Conservation (phyloP, 768 basidiomycete species). For the Suillus hirtellus region DNA sequence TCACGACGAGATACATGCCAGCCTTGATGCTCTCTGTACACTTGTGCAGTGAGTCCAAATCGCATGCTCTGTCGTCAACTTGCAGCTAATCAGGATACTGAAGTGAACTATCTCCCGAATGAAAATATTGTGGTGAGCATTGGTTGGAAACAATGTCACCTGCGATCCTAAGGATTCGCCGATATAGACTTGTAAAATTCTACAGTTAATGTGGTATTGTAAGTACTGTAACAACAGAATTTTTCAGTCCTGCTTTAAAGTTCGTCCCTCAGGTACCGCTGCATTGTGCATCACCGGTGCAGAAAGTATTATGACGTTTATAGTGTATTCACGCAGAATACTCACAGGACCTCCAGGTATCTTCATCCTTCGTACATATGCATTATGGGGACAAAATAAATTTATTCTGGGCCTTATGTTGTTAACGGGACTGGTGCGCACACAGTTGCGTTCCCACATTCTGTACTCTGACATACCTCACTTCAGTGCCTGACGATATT, state of each 20-base stretch:
- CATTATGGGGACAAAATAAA: conserved; percentile 3
- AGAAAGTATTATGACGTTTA: background rate
- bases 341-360: background rate
- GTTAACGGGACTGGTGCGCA: background rate
- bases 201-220: background rate
- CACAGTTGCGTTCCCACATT: background rate
- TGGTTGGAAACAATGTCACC: background rate
- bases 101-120: conserved; percentile 3
- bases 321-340: background rate
- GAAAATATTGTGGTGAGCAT: background rate
- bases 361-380: background rate
- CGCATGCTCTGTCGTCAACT: background rate
- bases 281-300: background rate
- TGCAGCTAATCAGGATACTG: background rate
- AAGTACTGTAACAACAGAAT: background rate
- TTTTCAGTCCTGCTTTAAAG: background rate
- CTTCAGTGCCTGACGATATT: background rate
- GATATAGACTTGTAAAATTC: background rate
- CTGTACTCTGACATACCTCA: background rate
- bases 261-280: background rate
- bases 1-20: background rate
- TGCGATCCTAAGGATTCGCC: background rate
- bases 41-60: background rate
- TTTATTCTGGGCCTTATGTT: background rate
- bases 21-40: background rate